Percentiles rank a stretch among this genome's conserved stretches.
These are phyloP conservation scores for Salix arbutifolia DNA, from an alignment of 345 rosid genomes.

Conservation along the genomic window DNA sequence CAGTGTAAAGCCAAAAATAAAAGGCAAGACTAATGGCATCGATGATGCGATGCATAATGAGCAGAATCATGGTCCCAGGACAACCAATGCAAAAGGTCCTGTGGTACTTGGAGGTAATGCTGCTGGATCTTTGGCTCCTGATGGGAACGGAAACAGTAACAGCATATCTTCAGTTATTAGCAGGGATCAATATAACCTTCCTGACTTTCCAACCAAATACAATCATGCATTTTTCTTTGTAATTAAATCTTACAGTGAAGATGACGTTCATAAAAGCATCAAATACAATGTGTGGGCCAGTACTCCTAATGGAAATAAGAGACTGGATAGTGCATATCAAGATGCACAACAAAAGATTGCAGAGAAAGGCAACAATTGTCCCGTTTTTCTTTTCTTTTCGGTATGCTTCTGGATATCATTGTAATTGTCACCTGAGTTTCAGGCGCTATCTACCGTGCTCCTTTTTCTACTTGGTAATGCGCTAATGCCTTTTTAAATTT, in stretches of 20 bases:
- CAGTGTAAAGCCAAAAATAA: conserved; percentile 34
- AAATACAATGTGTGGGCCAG: conserved; percentile 74
- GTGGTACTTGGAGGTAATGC: conserved; percentile 19
- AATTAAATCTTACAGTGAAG: conserved; percentile 68
- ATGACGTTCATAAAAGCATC: conserved; percentile 61
- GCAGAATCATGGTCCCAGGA: conserved; percentile 33
- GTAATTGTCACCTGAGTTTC: not conserved
- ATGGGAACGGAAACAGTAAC: conserved; percentile 35
- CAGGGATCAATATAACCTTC: conserved; percentile 49
- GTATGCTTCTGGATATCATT: not conserved
- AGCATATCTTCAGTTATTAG: conserved; percentile 24
- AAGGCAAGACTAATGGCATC: conserved; percentile 26
- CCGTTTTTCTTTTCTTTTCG: conserved; percentile 25
- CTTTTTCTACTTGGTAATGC: not conserved
- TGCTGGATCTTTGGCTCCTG: conserved; percentile 19
- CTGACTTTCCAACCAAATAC: conserved; percentile 44
- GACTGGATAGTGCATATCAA: conserved; percentile 49
- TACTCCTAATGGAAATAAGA: conserved; percentile 61
- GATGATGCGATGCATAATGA: conserved; percentile 20
- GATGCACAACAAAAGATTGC: conserved; percentile 38
- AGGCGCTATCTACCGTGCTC: not conserved
- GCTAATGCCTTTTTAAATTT: not conserved
- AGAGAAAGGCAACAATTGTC: conserved; percentile 10
- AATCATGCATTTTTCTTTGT: conserved; percentile 54
- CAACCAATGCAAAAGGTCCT: conserved; percentile 17